These are phyloP conservation scores for Polyporus arcularius DNA, from an alignment of 768 basidiomycete genomes.

Conservation along the genomic window DNA sequence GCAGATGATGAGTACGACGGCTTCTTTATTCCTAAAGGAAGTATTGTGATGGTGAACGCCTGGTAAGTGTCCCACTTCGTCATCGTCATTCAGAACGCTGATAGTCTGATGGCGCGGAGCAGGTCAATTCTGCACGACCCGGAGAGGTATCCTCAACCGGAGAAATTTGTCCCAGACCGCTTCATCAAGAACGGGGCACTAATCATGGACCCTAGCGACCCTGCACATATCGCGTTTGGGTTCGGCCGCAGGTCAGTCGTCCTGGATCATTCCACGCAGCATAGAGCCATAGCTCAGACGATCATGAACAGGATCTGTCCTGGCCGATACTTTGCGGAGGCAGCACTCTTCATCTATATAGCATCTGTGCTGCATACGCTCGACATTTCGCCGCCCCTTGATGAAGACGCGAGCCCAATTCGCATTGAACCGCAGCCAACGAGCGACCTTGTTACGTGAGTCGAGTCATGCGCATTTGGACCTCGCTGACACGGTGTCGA, in stretches of 20 bases:
- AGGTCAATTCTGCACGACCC: conserved; percentile 58
- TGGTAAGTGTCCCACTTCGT: conserved; percentile 1
- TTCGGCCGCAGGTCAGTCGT: conserved; percentile 9
- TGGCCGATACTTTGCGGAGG: conserved; percentile 6
- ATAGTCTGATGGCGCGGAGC: not conserved
- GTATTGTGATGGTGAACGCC: conserved; percentile 17
- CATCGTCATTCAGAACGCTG: not conserved
- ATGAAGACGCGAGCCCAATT: not conserved
- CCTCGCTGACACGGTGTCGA: too few species aligned
- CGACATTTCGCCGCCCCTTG: conserved; percentile 1
- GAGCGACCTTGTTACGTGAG: not conserved
- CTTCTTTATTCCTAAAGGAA: conserved; percentile 28
- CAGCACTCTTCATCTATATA: conserved; percentile 12
- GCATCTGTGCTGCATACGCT: conserved; percentile 10
- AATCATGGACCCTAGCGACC: not conserved
- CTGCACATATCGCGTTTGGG: conserved; percentile 21
- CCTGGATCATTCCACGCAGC: too few species aligned
- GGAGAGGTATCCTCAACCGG: conserved; percentile 45
- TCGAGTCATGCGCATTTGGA: too few species aligned
- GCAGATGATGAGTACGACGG: conserved; percentile 31
- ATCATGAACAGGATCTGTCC: conserved; percentile 8
- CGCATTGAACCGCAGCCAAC: conserved; percentile 1
- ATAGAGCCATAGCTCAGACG: not conserved
- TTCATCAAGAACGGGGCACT: conserved; percentile 34
- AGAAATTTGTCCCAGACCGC: conserved; percentile 49